These are phyloP conservation scores for Stramenopiles sp. DNA, from an alignment of 352 stramenopile genomes.

Conservation along the genomic window DNA sequence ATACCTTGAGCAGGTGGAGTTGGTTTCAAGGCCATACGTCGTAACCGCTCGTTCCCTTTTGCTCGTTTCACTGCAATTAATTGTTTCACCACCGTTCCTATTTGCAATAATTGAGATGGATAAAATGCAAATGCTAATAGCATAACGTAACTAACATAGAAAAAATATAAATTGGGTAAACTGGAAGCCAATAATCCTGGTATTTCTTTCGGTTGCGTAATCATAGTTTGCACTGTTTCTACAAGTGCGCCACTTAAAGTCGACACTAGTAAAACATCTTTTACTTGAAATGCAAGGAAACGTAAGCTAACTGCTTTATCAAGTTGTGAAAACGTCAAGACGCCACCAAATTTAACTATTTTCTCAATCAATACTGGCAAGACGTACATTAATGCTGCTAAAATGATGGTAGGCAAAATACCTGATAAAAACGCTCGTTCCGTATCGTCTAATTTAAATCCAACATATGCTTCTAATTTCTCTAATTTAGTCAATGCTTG, in stretches of 20 bases:
- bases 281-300: neutral
- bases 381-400: neutral
- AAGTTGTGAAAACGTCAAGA: neutral
- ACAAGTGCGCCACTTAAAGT: neutral
- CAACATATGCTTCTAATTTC: neutral
- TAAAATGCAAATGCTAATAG: neutral
- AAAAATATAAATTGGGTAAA: neutral
- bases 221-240: neutral
- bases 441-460: neutral
- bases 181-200: neutral
- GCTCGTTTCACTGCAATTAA: neutral
- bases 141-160: neutral
- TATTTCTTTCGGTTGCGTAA: neutral
- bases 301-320: neutral
- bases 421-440: neutral
- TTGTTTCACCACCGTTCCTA: neutral
- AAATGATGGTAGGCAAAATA: neutral
- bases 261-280: neutral
- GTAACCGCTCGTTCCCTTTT: neutral
- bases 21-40: neutral
- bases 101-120: neutral
- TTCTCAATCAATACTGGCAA: neutral
- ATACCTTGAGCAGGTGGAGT: neutral
- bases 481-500: neutral
- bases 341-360: neutral